Evolutionary conservation across 1,284 basidiomycete species (phyloP), one percentile per base, ranked within the genome.

Genomic region (Fomitopsis betulina): DNA sequence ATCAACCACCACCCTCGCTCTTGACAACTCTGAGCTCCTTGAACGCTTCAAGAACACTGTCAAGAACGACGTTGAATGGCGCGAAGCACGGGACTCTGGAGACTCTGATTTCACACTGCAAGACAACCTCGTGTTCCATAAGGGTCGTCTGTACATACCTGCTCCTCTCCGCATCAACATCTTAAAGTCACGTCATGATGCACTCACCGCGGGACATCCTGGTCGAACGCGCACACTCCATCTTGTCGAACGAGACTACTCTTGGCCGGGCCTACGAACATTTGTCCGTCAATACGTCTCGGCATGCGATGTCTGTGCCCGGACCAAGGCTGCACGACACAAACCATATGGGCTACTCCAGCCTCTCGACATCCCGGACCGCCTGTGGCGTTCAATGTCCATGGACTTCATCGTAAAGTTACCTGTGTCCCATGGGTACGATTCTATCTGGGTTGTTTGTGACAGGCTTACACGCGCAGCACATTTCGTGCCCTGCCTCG

Each of bases 401-500:
- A 58, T 62, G 33, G 60, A 62, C 40, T 21, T 62, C 43, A 62
- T 62, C 15, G 45, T 42, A 25, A 49, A 59, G 40, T 39, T 57
- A 23, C 27, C 27, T 0, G 27, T 5, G 5, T 30, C 27, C 2
- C 7, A 6, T 12, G 37, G 37, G 6, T 38, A 9, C 15, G 49
- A 54, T 25, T 25, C 58, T n/a, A 62, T 62, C 39, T 38, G 61
- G 0, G 60, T 62, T 10, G 32, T 60, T 3, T 33, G 62, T 1
- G 57, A 62, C 53, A 10, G 23, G 13, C 35, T 56, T 15, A 35
- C 56, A 47, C 60, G 62, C 52, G 57, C 60, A 9, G 27, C 19
- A 5, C 57, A 60, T 45, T 60, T 62, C 45, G 58, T 65, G 55
- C 69, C 68, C 13, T 63, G 65, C 7, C 42, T 60, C 21, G 62